Conservation (phyloP, 129 eudicot genomes). For the Sambucus nigra region DNA sequence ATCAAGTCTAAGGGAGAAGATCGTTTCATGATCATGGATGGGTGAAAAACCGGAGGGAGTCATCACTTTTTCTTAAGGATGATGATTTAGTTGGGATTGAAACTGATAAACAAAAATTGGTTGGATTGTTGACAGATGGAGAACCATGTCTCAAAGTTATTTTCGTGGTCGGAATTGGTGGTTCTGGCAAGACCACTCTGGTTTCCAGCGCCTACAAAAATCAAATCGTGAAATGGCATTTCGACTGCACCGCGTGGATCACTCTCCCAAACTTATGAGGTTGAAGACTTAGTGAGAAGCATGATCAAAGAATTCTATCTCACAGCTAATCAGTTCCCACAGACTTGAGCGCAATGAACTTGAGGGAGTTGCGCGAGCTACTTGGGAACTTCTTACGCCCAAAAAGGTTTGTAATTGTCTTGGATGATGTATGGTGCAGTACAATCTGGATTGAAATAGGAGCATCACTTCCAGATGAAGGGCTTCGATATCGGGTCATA, state of each 20-base stretch:
- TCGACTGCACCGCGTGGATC: constrained; percentile 13
- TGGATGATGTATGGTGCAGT: constrained; percentile 14
- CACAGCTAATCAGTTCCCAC: neutral
- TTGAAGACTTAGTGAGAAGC: neutral
- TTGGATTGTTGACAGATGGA: neutral
- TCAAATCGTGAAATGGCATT: neutral
- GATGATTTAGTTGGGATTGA: constrained; percentile 7
- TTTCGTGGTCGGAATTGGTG: constrained; percentile 10
- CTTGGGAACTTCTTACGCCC: neutral
- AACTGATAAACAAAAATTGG: neutral
- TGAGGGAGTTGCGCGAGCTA: neutral
- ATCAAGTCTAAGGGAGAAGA: neutral
- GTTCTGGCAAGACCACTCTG: constrained; percentile 14
- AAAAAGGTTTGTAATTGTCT: constrained; percentile 10
- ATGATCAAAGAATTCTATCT: neutral
- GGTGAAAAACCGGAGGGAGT: neutral
- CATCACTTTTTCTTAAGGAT: neutral
- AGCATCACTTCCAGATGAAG: constrained; percentile 3
- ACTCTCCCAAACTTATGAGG: neutral
- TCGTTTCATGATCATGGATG: neutral
- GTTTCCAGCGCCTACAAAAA: neutral
- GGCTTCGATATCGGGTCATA: constrained; percentile 6
- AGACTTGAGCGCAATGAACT: neutral
- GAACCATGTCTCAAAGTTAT: neutral
- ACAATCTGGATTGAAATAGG: neutral